Conservation (phyloP, 2,329 filamentous ascomycete species). For the Fusarium sp. region DNA sequence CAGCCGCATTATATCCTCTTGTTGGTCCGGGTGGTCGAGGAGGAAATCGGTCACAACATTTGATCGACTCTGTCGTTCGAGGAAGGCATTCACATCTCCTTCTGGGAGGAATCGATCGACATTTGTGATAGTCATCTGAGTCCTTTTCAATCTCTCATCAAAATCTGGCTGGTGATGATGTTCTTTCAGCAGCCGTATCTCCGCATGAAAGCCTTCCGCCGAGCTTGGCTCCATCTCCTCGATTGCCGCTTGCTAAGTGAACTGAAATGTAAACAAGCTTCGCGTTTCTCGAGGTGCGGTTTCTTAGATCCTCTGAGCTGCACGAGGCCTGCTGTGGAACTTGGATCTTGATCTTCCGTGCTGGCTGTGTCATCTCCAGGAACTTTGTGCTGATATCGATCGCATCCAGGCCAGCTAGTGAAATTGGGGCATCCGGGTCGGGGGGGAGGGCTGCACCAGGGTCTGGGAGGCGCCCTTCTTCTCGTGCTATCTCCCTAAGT, state of each 20-base stretch:
- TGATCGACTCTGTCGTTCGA: neutral
- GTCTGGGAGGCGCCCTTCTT: no score
- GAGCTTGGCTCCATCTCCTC: neutral
- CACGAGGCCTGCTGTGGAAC: no score
- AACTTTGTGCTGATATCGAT: neutral
- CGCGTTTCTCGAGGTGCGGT: no score
- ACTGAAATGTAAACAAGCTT: no score
- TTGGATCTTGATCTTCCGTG: no score
- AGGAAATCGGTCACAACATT: neutral
- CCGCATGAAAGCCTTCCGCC: neutral
- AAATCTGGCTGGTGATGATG: neutral
- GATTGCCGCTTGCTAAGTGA: no score
- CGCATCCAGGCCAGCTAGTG: no score
- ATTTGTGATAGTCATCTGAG: neutral
- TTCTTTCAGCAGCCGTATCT: rapidly evolving
- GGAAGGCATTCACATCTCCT: neutral
- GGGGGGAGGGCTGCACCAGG: no score
- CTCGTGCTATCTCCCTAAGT: no score
- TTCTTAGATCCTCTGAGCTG: no score
- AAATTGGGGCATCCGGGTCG: no score
- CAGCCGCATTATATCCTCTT: neutral
- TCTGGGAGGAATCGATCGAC: neutral
- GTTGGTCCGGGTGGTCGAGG: neutral
- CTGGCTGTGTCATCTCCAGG: neutral
- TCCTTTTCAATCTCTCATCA: neutral